A percentile compares a stretch with the other conserved stretches of the same genome.
Conservation (phyloP, 352 stramenopile genomes). For the Globisporangium viniferum region DNA sequence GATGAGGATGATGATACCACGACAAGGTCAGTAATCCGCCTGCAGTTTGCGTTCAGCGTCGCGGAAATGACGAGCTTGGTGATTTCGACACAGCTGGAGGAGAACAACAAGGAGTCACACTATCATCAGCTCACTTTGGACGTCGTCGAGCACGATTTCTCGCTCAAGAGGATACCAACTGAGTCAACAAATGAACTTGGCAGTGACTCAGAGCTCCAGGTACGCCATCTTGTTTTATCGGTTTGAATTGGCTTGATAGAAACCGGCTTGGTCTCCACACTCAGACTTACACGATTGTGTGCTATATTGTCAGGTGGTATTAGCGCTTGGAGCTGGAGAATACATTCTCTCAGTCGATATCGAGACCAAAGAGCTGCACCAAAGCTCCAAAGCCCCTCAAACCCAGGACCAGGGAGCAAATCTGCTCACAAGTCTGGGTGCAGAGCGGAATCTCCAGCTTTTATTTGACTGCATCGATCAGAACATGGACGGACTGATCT, state of each 20-base stretch:
- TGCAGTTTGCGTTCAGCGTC: constrained; percentile 16
- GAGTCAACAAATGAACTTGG: not conserved
- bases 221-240: not conserved
- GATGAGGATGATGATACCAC: not conserved
- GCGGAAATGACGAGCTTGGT: constrained; percentile 10
- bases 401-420: not conserved
- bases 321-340: constrained; percentile 32
- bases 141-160: constrained; percentile 25
- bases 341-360: constrained; percentile 34
- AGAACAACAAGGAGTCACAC: not conserved
- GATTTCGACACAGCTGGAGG: constrained; percentile 3
- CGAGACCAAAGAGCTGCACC: not conserved
- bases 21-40: not conserved
- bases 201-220: constrained; percentile 3
- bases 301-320: constrained; percentile 19
- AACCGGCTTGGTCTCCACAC: not conserved
- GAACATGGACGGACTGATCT: constrained; percentile 34
- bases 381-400: not conserved
- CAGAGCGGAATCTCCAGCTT: constrained; percentile 35
- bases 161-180: constrained; percentile 8
- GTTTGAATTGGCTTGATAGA: not conserved
- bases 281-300: not conserved
- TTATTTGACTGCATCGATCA: constrained; percentile 47
- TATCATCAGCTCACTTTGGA: constrained; percentile 13
- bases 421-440: constrained; percentile 12